These are phyloP conservation scores for Syzygium syzygioides DNA, from an alignment of 441 rosid species.

Conservation along the genomic window DNA sequence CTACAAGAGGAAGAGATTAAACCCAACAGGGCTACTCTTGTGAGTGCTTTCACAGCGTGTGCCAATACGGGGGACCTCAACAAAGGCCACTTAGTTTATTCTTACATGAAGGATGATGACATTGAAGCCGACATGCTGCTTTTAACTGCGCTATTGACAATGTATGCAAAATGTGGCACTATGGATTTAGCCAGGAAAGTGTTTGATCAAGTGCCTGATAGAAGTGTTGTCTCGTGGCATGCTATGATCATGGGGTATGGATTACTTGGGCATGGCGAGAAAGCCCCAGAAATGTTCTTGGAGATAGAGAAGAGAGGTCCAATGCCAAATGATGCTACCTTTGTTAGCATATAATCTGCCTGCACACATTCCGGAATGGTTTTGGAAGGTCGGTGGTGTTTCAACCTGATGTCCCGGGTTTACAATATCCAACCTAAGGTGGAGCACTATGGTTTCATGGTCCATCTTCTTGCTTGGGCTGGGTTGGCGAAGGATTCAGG, in stretches of 20 bases:
- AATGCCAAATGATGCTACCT: conserved; percentile 22
- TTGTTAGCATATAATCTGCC: conserved; percentile 23
- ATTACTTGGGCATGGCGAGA: conserved; percentile 16
- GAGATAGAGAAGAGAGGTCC: conserved; percentile 16
- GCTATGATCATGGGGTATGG: conserved; percentile 26
- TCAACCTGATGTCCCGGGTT: conserved; percentile 15
- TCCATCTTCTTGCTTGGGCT: conserved; percentile 26
- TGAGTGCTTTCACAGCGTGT: not conserved
- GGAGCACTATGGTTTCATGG: conserved; percentile 26
- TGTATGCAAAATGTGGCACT: conserved; percentile 19
- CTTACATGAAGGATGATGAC: not conserved
- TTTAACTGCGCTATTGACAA: not conserved
- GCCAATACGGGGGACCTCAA: conserved; percentile 19
- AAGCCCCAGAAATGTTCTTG: conserved; percentile 17
- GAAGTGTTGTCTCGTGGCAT: conserved; percentile 24
- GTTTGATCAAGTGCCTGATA: conserved; percentile 28
- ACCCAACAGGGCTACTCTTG: not conserved
- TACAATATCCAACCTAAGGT: conserved; percentile 14
- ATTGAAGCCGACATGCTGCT: not conserved
- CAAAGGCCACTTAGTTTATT: conserved; percentile 5
- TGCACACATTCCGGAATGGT: conserved; percentile 27
- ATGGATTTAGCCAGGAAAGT: conserved; percentile 11
- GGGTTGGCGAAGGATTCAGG: conserved; percentile 17
- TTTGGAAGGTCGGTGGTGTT: conserved; percentile 20
- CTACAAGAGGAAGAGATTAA: conserved; percentile 10